These are phyloP conservation scores for Candida xyloterini DNA, from an alignment of 805 yeast genomes.

Conservation along the genomic window DNA sequence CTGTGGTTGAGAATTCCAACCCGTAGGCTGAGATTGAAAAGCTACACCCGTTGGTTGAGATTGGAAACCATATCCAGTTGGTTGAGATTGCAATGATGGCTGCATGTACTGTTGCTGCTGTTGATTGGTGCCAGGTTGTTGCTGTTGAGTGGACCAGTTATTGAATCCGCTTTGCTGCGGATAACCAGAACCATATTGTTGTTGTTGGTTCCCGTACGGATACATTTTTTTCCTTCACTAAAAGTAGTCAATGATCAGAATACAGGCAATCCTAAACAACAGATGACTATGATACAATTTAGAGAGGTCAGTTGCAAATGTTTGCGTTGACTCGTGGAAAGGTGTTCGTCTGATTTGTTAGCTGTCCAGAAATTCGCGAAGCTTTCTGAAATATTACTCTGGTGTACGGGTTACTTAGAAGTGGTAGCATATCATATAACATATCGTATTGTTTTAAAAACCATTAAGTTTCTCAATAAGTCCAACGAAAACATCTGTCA, in stretches of 20 bases:
- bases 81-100: conserved; percentile 32
- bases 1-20: conserved; percentile 13
- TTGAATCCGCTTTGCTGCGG: conserved; percentile 26
- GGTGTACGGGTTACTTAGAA: conserved; percentile 6
- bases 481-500: conserved; percentile 25
- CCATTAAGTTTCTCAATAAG: conserved; percentile 27
- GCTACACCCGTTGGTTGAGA: conserved; percentile 42
- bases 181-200: conserved; percentile 23
- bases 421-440: background rate
- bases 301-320: background rate
- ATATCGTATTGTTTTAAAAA: conserved; percentile 5
- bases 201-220: conserved; percentile 26
- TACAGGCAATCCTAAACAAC: background rate
- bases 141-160: conserved; percentile 34
- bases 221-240: conserved; percentile 20
- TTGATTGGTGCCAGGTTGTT: conserved; percentile 22
- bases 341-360: conserved; percentile 8
- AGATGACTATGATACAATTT: background rate
- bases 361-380: conserved; percentile 18
- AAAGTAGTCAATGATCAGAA: background rate
- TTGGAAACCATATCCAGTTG: conserved; percentile 33
- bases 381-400: background rate
- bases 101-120: conserved; percentile 23
- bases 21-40: conserved; percentile 20
- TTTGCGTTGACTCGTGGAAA: background rate